Evolutionary conservation across 768 basidiomycete genomes (phyloP).

Genomic region (Leucosporidium creatinivorum): DNA sequence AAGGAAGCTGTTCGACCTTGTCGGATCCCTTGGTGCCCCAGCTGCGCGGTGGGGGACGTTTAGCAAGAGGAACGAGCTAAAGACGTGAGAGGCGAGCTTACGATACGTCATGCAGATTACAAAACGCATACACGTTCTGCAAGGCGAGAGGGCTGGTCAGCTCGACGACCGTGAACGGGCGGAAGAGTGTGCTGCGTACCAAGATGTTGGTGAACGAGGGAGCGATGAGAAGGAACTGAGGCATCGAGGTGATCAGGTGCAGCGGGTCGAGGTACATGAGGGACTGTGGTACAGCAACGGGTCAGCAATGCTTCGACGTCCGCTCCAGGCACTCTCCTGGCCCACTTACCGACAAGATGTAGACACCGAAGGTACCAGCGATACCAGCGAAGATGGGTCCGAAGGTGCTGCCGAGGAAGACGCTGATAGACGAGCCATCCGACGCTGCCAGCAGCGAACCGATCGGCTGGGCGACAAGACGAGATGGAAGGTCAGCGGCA

Average conservation of each 20-base stretch:
- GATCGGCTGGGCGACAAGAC: conserved; percentile 23
- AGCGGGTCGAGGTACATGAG: conserved; percentile 64
- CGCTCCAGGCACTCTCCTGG: no score
- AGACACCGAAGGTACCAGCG: conserved; percentile 36
- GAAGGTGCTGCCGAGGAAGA: conserved; percentile 30
- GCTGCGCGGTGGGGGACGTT: no score
- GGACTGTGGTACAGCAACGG: no score
- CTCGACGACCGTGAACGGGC: background rate
- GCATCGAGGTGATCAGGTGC: conserved; percentile 94
- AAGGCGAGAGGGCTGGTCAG: background rate
- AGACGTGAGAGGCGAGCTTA: conserved; percentile 1
- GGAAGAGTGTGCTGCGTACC: background rate
- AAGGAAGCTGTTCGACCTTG: conserved; percentile 84
- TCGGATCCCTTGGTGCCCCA: conserved; percentile 96
- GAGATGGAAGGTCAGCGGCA: background rate
- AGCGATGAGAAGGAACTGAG: conserved; percentile 81
- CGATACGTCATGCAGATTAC: conserved; percentile 71
- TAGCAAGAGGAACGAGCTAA: conserved; percentile 51
- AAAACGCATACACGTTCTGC: conserved; percentile 87
- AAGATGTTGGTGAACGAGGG: conserved; percentile 86
- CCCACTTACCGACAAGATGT: conserved; percentile 27
- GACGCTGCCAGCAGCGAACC: conserved; percentile 6
- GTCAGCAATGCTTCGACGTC: no score
- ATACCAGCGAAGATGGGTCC: conserved; percentile 37
- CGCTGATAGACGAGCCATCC: conserved; percentile 2